phyloP scores from a whole-genome alignment of 352 stramenopile genomes.

The Pythium rishiriense region DNA sequence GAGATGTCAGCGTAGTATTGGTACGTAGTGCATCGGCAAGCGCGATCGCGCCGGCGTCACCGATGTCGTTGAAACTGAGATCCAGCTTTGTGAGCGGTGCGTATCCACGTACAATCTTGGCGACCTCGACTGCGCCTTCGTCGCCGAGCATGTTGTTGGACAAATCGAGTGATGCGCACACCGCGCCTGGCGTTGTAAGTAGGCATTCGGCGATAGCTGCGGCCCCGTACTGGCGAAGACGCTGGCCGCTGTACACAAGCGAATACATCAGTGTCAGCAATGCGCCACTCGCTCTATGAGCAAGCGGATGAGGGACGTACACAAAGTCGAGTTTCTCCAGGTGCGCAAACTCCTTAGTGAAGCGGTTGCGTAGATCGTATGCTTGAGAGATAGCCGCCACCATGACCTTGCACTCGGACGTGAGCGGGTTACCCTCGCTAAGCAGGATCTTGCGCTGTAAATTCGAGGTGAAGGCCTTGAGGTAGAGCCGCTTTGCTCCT shows the following conservation, averaged over 20 bases:
- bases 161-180: constrained; percentile 47
- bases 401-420: constrained; percentile 49
- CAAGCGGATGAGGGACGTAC: constrained; percentile 21
- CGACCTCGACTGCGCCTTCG: constrained; percentile 50
- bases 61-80: constrained; percentile 78
- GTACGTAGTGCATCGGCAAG: constrained; percentile 42
- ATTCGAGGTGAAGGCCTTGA: constrained; percentile 51
- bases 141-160: constrained; percentile 58
- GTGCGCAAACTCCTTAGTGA: constrained; percentile 41
- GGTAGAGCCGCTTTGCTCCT: constrained; percentile 46
- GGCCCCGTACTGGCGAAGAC: constrained; percentile 50
- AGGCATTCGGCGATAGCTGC: constrained; percentile 49
- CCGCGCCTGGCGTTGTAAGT: constrained; percentile 3
- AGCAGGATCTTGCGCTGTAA: constrained; percentile 44
- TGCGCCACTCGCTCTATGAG: neutral
- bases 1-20: constrained; percentile 47
- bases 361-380: constrained; percentile 53
- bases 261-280: neutral
- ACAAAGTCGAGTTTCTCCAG: constrained; percentile 40
- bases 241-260: constrained; percentile 29
- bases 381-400: constrained; percentile 52
- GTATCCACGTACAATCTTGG: constrained; percentile 39
- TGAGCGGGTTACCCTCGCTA: constrained; percentile 43
- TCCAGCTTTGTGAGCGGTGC: constrained; percentile 44
- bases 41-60: constrained; percentile 41